These are phyloP conservation scores for Fusarium sp. DNA, from an alignment of 2,329 filamentous ascomycete genomes.

Conservation along the genomic window DNA sequence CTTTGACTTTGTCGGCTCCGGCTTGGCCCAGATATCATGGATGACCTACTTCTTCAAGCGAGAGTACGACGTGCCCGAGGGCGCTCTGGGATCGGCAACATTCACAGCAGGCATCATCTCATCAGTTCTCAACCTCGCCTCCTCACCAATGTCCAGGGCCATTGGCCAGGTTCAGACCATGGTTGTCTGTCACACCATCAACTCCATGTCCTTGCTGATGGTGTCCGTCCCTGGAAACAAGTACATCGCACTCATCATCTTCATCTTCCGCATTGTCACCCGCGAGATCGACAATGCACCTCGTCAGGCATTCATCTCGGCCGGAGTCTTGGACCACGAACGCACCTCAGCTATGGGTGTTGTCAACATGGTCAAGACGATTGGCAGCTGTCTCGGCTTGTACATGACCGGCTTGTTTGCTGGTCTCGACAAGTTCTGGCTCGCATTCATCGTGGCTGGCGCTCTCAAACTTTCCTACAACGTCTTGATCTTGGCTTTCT, in stretches of 20 bases:
- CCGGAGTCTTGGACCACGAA: constrained; percentile 32
- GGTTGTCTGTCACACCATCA: constrained; percentile 37
- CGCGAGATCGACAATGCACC: constrained; percentile 38
- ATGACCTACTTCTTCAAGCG: constrained; percentile 41
- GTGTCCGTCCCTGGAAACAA: constrained; percentile 34
- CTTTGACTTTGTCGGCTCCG: constrained; percentile 37
- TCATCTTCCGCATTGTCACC: constrained; percentile 38
- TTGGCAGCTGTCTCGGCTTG: constrained; percentile 35
- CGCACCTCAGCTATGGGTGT: constrained; percentile 39
- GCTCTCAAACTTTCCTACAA: constrained; percentile 33
- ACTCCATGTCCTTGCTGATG: constrained; percentile 33
- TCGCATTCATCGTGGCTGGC: constrained; percentile 37
- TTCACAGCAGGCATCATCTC: constrained; percentile 39
- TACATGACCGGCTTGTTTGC: constrained; percentile 36
- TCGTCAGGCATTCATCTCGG: constrained; percentile 34
- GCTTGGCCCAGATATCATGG: constrained; percentile 39
- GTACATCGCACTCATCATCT: constrained; percentile 30
- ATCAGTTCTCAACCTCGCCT: constrained; percentile 35
- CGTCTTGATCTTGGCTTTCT: constrained; percentile 36
- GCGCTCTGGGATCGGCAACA: constrained; percentile 30
- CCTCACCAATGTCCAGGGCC: constrained; percentile 23
- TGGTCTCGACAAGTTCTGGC: constrained; percentile 34
- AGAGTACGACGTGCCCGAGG: constrained; percentile 37
- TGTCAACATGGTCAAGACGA: constrained; percentile 39
- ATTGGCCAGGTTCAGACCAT: constrained; percentile 39